These are phyloP conservation scores for Hymenoscyphus salicellus DNA, from an alignment of 2,329 filamentous ascomycete genomes.

Conservation along the genomic window DNA sequence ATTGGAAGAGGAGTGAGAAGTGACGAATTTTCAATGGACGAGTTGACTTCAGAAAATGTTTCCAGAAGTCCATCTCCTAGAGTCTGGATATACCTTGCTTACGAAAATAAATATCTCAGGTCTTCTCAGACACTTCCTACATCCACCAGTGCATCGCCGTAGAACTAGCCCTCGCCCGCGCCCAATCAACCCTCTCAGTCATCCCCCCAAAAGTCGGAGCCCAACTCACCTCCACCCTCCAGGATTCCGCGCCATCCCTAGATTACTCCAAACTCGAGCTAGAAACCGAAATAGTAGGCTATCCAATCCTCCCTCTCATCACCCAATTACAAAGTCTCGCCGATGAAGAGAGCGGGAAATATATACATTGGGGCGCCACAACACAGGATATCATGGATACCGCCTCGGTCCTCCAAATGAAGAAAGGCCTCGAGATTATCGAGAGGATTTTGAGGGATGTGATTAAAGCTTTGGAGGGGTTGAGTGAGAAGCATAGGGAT, in stretches of 20 bases:
- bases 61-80: no score
- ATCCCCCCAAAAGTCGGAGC: constrained; percentile 43
- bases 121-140: constrained; percentile 51
- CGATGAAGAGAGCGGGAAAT: constrained; percentile 39
- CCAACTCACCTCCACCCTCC: constrained; percentile 35
- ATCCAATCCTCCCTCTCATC: constrained; percentile 50
- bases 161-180: constrained; percentile 50
- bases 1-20: background rate
- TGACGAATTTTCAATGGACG: background rate
- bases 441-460: constrained; percentile 44
- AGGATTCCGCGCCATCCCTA: constrained; percentile 36
- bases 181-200: constrained; percentile 46
- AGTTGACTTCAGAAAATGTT: no score
- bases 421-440: constrained; percentile 47
- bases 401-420: constrained; percentile 52
- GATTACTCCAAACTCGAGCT: constrained; percentile 43
- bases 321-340: constrained; percentile 29
- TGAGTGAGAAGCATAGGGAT: constrained; percentile 48
- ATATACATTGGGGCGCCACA: constrained; percentile 57
- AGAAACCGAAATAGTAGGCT: constrained; percentile 51
- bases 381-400: constrained; percentile 60
- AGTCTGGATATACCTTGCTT: no score
- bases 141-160: constrained; percentile 48
- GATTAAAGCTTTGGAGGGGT: constrained; percentile 40
- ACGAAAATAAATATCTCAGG: constrained; percentile 17